phyloP scores from a whole-genome alignment of 106 monocot species.

The Platanthera zijinensis region DNA sequence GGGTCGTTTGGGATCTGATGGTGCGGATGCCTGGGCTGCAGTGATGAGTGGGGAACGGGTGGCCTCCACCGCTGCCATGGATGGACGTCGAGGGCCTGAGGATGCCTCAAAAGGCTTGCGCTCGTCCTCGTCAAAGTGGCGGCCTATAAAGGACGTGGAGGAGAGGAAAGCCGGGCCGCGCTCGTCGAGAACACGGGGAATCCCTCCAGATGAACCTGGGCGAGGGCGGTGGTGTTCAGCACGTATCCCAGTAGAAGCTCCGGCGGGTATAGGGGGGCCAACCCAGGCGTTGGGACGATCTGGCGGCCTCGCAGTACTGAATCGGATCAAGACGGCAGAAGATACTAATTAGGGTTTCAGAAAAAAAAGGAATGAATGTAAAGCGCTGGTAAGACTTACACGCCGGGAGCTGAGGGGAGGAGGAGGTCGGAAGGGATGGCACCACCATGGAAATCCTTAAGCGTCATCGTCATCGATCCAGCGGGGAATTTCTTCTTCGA shows the following conservation, averaged over 20 bases:
- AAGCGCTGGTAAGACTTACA: constrained; percentile 27
- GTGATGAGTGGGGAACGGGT: constrained; percentile 2
- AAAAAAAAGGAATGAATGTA: background rate
- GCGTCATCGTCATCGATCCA: constrained; percentile 82
- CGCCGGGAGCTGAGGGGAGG: constrained; percentile 93
- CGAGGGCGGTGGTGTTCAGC: constrained; percentile 29
- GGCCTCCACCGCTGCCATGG: background rate
- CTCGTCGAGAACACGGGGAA: constrained; percentile 19
- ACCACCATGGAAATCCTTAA: constrained; percentile 97
- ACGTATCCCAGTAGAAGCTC: background rate
- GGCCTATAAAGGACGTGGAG: constrained; percentile 35
- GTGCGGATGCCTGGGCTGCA: constrained; percentile 5
- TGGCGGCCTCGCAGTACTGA: constrained; percentile 35
- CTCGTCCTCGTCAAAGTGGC: constrained; percentile 97
- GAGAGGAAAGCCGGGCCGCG: constrained; percentile 40
- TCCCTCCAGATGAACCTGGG: constrained; percentile 38
- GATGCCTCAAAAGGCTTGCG: constrained; percentile 86
- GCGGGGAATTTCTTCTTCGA: constrained; percentile 80
- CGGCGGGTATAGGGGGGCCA: constrained; percentile 15
- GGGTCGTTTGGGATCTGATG: constrained; percentile 15
- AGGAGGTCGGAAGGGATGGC: constrained; percentile 91
- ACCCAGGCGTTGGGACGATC: constrained; percentile 30
- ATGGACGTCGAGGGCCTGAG: constrained; percentile 22
- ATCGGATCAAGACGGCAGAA: constrained; percentile 2
- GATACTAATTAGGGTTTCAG: background rate